Evolutionary conservation across 116 monocot genomes (phyloP).

Genomic region (Dioscorea cayenensis): DNA sequence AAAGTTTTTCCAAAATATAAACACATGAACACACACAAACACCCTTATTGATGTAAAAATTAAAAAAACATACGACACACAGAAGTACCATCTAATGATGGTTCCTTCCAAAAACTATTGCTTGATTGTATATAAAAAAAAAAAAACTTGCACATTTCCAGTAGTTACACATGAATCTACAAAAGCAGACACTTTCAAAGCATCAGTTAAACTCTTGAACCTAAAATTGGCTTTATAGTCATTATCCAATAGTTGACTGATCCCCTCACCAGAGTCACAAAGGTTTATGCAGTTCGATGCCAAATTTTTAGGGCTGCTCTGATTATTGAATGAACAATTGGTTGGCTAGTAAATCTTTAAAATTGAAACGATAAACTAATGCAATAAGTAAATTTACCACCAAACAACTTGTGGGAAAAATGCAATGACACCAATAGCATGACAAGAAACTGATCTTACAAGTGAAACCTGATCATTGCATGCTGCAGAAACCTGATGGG

Average conservation of each 20-base stretch:
- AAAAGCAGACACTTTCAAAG: conserved; percentile 1
- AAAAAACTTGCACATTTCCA: conserved; percentile 95
- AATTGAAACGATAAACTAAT: not conserved
- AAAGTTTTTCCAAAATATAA: too few species aligned
- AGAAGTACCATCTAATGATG: not conserved
- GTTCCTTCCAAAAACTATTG: too few species aligned
- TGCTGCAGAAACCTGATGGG: conserved; percentile 55
- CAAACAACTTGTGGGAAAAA: conserved; percentile 58
- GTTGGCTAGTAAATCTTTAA: not conserved
- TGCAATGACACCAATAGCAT: conserved; percentile 82
- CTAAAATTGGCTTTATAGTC: conserved; percentile 1
- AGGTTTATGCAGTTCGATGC: not conserved
- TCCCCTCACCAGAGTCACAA: not conserved
- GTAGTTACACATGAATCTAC: conserved; percentile 95
- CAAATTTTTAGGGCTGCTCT: conserved; percentile 32
- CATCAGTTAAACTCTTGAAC: conserved; percentile 7
- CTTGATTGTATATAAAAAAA: not conserved
- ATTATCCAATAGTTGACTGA: not conserved
- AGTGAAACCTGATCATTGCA: conserved; percentile 49
- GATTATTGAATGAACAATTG: conserved; percentile 8
- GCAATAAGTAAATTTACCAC: conserved; percentile 32
- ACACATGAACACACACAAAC: too few species aligned
- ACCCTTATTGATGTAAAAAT: too few species aligned
- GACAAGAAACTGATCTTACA: conserved; percentile 89
- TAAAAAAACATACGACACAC: not conserved